A percentile compares a stretch with the other conserved stretches of the same genome.
phyloP scores from a whole-genome alignment of 139 green algal species.

The Chlorella sp. region DNA sequence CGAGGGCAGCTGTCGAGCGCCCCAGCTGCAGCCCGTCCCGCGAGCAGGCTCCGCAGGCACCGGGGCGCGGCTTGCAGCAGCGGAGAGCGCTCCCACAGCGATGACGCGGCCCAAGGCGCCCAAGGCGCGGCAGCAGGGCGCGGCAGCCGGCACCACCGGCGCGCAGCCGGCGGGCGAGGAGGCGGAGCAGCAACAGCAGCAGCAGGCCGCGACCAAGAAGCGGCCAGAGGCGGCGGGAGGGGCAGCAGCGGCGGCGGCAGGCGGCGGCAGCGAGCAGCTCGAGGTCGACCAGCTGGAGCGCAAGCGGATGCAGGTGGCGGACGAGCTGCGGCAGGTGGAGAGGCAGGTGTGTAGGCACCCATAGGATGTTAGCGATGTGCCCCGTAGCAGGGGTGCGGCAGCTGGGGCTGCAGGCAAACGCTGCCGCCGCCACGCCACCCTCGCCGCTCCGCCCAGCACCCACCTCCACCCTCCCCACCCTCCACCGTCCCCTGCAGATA shows the following conservation, averaged over 20 bases:
- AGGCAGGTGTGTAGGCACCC: slow-evolving; percentile 45
- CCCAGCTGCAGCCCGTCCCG: too few relatives aligned
- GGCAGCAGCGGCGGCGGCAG: neutral
- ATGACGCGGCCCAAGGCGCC: slow-evolving; percentile 26
- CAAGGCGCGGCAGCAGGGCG: slow-evolving; percentile 6
- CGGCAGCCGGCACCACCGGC: neutral
- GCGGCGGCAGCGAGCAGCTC: slow-evolving; percentile 1
- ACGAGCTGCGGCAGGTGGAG: slow-evolving; percentile 60
- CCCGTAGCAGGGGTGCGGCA: neutral
- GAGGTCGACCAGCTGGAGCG: slow-evolving; percentile 56
- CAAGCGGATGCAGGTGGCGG: slow-evolving; percentile 45
- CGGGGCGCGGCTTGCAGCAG: too few relatives aligned
- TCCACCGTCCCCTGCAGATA: slow-evolving; percentile 52
- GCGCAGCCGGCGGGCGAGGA: neutral
- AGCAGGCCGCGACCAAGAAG: neutral
- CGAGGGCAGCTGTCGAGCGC: too few relatives aligned
- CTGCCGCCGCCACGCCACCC: neutral
- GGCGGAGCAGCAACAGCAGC: slow-evolving; percentile 9
- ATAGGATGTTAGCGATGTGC: too few relatives aligned
- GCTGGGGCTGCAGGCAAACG: neutral
- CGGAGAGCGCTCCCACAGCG: neutral
- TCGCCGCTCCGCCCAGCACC: neutral
- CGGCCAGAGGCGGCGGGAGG: neutral
- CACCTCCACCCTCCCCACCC: neutral
- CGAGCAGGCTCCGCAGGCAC: too few relatives aligned